Conservation (phyloP, 768 basidiomycete species). For the Suillus brevipes region DNA sequence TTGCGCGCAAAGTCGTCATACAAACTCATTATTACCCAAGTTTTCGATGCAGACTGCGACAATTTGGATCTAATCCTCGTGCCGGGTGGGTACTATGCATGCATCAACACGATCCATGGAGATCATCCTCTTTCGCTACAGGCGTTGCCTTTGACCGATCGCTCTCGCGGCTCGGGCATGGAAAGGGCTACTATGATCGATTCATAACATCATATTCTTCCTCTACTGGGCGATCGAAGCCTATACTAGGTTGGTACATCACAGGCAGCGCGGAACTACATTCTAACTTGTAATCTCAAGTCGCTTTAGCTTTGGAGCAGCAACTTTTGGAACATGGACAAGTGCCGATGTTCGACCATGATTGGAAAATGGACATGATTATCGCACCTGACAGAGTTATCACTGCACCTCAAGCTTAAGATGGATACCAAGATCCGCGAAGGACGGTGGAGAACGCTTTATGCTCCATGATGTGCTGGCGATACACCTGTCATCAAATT, state of each 20-base stretch:
- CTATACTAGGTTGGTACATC: slow-evolving; percentile 55
- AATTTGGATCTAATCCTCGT: slow-evolving; percentile 64
- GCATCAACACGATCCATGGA: slow-evolving; percentile 1
- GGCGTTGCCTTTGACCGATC: slow-evolving; percentile 76
- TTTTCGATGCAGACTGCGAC: slow-evolving; percentile 36
- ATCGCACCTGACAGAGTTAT: slow-evolving; percentile 47
- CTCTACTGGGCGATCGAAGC: slow-evolving; percentile 42
- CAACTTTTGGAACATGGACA: slow-evolving; percentile 54
- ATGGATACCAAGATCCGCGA: background rate
- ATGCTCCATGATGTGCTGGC: slow-evolving; percentile 5
- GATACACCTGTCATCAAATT: background rate
- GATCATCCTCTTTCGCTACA: slow-evolving; percentile 24
- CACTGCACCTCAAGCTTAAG: slow-evolving; percentile 13
- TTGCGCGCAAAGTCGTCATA: slow-evolving; percentile 6
- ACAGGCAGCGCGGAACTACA: slow-evolving; percentile 13
- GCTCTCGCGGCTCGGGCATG: slow-evolving; percentile 73
- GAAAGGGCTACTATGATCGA: slow-evolving; percentile 82
- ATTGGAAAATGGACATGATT: slow-evolving; percentile 66
- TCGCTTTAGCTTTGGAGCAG: slow-evolving; percentile 64
- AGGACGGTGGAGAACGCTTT: background rate
- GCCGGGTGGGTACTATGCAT: slow-evolving; percentile 49
- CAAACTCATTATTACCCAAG: slow-evolving; percentile 17
- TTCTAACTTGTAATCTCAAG: slow-evolving; percentile 36
- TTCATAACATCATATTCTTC: slow-evolving; percentile 59
- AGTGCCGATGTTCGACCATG: slow-evolving; percentile 55